Evolutionary conservation across 202 grass and related monocot genomes (phyloP).

Genomic region (Panicum virgatum): DNA sequence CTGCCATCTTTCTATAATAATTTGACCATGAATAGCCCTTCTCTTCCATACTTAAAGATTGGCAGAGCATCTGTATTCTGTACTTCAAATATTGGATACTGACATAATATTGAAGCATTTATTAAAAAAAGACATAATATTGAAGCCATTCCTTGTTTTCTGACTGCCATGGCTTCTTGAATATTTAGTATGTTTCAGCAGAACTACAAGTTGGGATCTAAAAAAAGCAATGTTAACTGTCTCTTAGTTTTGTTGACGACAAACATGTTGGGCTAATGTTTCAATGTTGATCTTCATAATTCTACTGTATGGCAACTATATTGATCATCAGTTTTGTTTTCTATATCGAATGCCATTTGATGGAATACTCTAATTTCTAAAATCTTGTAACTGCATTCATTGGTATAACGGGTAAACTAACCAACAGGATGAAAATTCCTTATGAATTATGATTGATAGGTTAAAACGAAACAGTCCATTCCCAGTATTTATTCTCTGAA

Average conservation of each 20-base stretch:
- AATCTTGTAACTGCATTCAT: neutral
- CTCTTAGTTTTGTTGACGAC: neutral
- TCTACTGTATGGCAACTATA: neutral
- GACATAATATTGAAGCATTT: no score
- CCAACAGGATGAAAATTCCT: neutral
- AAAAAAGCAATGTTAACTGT: neutral
- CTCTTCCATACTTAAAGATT: no score
- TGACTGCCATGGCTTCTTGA: slow-evolving; percentile 12
- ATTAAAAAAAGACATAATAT: no score
- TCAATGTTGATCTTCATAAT: neutral
- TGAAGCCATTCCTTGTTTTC: neutral
- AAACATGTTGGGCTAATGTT: neutral
- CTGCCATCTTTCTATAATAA: slow-evolving; percentile 10
- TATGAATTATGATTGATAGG: neutral
- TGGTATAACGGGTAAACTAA: neutral
- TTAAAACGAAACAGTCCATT: neutral
- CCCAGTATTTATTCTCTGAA: neutral
- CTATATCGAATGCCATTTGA: neutral
- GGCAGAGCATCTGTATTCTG: neutral
- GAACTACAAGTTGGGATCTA: neutral
- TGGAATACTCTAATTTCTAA: neutral
- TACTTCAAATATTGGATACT: slow-evolving; percentile 17
- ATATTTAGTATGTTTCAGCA: neutral
- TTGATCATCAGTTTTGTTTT: neutral
- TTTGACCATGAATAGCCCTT: no score